Evolutionary conservation across 495 filamentous ascomycete species (phyloP).

Genomic region (Penicillium longicatenatum): DNA sequence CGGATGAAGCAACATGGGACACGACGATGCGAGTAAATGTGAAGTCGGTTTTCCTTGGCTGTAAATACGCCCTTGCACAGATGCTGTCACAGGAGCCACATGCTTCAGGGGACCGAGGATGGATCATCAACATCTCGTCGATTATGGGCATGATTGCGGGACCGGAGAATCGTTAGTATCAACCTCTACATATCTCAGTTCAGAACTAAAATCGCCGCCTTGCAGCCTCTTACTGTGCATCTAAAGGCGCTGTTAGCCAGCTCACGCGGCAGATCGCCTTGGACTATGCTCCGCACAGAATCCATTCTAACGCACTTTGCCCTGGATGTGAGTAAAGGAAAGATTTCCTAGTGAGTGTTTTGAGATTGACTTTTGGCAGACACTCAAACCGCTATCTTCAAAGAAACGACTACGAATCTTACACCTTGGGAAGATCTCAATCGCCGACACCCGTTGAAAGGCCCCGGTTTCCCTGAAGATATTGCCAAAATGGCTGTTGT

Average conservation of each 20-base stretch:
- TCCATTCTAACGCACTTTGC: slow-evolving; percentile 58
- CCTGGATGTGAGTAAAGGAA: slow-evolving; percentile 50
- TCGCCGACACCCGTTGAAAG: slow-evolving; percentile 41
- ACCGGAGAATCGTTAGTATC: slow-evolving; percentile 1
- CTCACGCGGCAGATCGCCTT: slow-evolving; percentile 52
- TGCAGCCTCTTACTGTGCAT: slow-evolving; percentile 50
- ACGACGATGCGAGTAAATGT: slow-evolving; percentile 29
- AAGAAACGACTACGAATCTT: slow-evolving; percentile 21
- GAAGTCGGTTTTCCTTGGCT: slow-evolving; percentile 41
- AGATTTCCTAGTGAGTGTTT: not conserved
- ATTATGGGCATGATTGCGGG: slow-evolving; percentile 35
- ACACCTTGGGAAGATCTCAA: slow-evolving; percentile 29
- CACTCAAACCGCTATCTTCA: slow-evolving; percentile 35
- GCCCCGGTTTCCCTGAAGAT: slow-evolving; percentile 46
- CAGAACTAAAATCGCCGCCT: not conserved
- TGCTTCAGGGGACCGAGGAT: too few relatives aligned
- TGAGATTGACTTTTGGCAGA: slow-evolving; percentile 15
- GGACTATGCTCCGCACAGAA: slow-evolving; percentile 52
- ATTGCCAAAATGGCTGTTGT: slow-evolving; percentile 53
- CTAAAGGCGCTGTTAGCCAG: slow-evolving; percentile 53
- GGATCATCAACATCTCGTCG: slow-evolving; percentile 13
- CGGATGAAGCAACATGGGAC: slow-evolving; percentile 45
- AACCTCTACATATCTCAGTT: not conserved
- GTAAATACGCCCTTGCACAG: too few relatives aligned
- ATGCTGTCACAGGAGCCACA: too few relatives aligned